A percentile compares a stretch with the other conserved stretches of the same genome.
Conservation (phyloP, 352 stramenopile genomes). For the Globisporangium irregulare region DNA sequence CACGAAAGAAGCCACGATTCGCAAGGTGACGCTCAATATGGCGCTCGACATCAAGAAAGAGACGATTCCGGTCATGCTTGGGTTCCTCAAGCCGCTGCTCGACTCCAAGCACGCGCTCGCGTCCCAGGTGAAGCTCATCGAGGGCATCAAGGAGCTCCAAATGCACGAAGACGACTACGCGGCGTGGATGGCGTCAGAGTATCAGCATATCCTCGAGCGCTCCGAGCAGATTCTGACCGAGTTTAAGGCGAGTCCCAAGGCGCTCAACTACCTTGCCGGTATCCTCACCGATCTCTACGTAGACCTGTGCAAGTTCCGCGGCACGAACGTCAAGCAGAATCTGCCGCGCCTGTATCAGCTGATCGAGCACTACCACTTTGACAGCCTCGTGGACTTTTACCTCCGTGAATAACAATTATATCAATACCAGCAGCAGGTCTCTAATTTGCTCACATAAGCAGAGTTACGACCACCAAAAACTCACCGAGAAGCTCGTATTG, state of each 20-base stretch:
- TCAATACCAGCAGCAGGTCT: neutral
- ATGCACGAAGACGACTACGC: conserved; percentile 74
- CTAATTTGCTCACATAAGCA: neutral
- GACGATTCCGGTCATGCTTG: conserved; percentile 66
- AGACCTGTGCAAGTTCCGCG: conserved; percentile 82
- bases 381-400: conserved; percentile 78
- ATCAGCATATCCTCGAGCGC: conserved; percentile 67
- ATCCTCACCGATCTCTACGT: conserved; percentile 85
- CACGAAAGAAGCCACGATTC: conserved; percentile 76
- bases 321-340: conserved; percentile 73
- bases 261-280: conserved; percentile 75
- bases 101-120: conserved; percentile 69
- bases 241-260: conserved; percentile 66
- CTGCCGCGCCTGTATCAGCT: conserved; percentile 67
- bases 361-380: conserved; percentile 81
- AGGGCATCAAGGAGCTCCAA: conserved; percentile 81
- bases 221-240: conserved; percentile 66
- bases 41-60: conserved; percentile 81
- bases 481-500: conserved; percentile 77
- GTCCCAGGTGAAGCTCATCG: conserved; percentile 78
- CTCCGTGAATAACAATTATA: conserved; percentile 31
- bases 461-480: conserved; percentile 69
- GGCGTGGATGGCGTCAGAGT: conserved; percentile 79
- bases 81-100: conserved; percentile 58
- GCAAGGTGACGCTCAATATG: conserved; percentile 79